Conservation (phyloP, 2,329 filamentous ascomycete species). For the Biscogniauxia marginata region DNA sequence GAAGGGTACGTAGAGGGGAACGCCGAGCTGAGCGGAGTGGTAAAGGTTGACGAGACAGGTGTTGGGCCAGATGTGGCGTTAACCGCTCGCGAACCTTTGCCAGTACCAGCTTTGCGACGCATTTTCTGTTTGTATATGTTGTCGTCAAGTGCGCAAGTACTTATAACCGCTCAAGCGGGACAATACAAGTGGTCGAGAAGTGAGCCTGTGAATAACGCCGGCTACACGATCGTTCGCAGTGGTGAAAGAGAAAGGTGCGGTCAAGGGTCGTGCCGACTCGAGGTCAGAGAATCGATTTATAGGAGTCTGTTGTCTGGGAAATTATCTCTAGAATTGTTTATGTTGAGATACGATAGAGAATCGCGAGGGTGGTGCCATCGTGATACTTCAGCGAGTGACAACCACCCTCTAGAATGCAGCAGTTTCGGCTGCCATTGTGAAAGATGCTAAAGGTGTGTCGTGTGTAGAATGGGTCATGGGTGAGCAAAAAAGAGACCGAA, state of each 20-base stretch:
- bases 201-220: conserved; percentile 3
- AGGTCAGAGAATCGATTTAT: neutral
- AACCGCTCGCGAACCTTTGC: conserved; percentile 34
- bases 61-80: conserved; percentile 26
- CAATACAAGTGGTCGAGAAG: neutral
- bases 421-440: conserved; percentile 45
- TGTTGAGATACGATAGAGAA: conserved; percentile 33
- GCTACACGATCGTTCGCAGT: conserved; percentile 9
- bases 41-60: conserved; percentile 32
- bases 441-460: conserved; percentile 26
- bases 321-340: conserved; percentile 17
- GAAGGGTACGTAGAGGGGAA: conserved; percentile 38
- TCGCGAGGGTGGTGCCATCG: conserved; percentile 58
- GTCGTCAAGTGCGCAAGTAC: neutral
- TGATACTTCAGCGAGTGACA: conserved; percentile 42
- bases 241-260: conserved; percentile 8
- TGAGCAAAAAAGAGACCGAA: neutral
- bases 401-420: conserved; percentile 57
- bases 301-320: conserved; percentile 3
- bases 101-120: conserved; percentile 26
- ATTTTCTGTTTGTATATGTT: conserved; percentile 14
- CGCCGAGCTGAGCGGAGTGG: conserved; percentile 38
- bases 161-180: neutral
- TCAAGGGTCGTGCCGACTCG: neutral
- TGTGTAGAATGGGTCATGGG: conserved; percentile 12